phyloP scores from a whole-genome alignment of 371 early-diverging fungal species.

The Phascolomyces articulosus region DNA sequence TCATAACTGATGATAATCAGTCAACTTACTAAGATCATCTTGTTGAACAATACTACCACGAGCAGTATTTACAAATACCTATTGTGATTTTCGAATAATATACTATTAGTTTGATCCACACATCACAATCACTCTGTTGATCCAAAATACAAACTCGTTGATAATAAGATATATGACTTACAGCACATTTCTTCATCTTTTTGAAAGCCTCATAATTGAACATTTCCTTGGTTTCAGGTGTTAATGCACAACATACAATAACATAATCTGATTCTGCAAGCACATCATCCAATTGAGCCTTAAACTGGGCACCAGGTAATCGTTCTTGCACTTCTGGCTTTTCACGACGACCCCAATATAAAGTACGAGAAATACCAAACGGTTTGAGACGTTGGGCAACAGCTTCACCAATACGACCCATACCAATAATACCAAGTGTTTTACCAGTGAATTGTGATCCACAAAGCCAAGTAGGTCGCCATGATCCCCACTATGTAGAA shows the following conservation, averaged over 20 bases:
- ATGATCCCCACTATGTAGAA: conserved; percentile 58
- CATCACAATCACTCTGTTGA: neutral
- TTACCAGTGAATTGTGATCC: conserved; percentile 79
- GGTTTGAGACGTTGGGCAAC: conserved; percentile 71
- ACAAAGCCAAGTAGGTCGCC: conserved; percentile 75
- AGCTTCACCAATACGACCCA: conserved; percentile 85
- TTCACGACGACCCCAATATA: conserved; percentile 58
- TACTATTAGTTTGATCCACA: no score
- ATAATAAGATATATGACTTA: conserved; percentile 19
- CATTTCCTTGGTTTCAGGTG: conserved; percentile 68
- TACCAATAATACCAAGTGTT: conserved; percentile 83
- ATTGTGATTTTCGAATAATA: neutral
- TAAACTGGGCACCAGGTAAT: conserved; percentile 37
- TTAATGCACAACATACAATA: conserved; percentile 77
- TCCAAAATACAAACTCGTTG: no score
- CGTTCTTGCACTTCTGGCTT: conserved; percentile 38
- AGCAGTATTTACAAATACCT: conserved; percentile 83
- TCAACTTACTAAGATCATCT: conserved; percentile 57
- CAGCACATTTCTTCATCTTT: conserved; percentile 71
- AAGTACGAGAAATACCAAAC: conserved; percentile 63
- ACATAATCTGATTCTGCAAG: conserved; percentile 73
- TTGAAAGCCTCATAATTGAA: conserved; percentile 66
- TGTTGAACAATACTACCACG: conserved; percentile 84
- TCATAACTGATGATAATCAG: neutral
- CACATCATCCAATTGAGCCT: conserved; percentile 54